These are phyloP conservation scores for Heterobasidion annosum DNA, from an alignment of 1,284 basidiomycete genomes.

Conservation along the genomic window DNA sequence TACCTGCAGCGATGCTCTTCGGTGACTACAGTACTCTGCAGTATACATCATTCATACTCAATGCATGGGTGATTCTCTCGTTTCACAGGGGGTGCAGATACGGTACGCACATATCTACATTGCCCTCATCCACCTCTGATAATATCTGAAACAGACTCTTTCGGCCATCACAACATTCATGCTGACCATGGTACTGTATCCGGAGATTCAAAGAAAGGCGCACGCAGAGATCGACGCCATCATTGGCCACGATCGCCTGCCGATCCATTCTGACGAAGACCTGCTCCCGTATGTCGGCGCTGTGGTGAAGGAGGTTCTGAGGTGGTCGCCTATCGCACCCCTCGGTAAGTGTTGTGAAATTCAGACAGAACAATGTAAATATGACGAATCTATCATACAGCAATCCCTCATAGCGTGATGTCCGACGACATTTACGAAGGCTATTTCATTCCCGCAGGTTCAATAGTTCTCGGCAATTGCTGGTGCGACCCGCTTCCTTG, in stretches of 20 bases:
- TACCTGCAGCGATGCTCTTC: background rate
- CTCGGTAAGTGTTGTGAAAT: background rate
- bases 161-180: slow-evolving; percentile 9
- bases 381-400: background rate
- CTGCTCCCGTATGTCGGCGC: slow-evolving; percentile 11
- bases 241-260: slow-evolving; percentile 9
- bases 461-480: slow-evolving; percentile 8
- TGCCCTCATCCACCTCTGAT: background rate
- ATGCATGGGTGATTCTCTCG: background rate
- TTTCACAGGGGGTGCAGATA: slow-evolving; percentile 8
- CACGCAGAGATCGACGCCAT: slow-evolving; percentile 12
- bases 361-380: background rate
- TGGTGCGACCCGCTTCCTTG: slow-evolving; percentile 1
- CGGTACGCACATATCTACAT: slow-evolving; percentile 5
- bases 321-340: slow-evolving; percentile 9
- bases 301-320: slow-evolving; percentile 10
- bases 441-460: slow-evolving; percentile 10
- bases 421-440: slow-evolving; percentile 11
- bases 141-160: slow-evolving; percentile 4
- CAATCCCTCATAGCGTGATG: slow-evolving; percentile 8
- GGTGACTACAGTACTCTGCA: background rate
- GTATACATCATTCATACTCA: background rate
- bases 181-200: slow-evolving; percentile 12
- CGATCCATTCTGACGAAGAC: slow-evolving; percentile 7
- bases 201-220: slow-evolving; percentile 8